These are phyloP conservation scores for Arabidopsis hybrid DNA, from an alignment of 441 rosid species.

Conservation along the genomic window DNA sequence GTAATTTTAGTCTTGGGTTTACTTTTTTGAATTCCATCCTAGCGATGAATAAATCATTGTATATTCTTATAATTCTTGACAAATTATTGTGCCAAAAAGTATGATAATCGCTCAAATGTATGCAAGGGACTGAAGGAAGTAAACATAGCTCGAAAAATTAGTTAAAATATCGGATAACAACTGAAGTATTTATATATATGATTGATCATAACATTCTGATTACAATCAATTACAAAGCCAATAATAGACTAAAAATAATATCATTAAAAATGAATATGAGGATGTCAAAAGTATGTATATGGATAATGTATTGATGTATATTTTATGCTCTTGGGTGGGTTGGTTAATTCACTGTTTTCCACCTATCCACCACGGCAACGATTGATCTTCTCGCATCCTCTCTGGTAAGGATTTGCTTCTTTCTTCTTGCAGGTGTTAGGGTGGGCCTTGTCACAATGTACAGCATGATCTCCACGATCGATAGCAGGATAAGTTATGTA, in stretches of 20 bases:
- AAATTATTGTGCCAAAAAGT: too few species aligned
- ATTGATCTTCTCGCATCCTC: neutral
- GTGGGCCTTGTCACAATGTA: neutral
- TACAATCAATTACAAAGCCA: constrained; percentile 10
- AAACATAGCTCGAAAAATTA: neutral
- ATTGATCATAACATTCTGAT: neutral
- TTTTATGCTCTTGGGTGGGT: neutral
- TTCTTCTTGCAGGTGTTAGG: constrained; percentile 15
- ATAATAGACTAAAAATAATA: neutral
- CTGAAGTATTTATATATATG: neutral
- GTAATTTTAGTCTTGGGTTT: neutral
- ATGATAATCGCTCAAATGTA: neutral
- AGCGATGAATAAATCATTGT: neutral
- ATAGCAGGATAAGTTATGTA: too few species aligned
- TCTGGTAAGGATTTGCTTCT: constrained; percentile 3
- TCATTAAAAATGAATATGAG: neutral
- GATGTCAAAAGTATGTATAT: neutral
- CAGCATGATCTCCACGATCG: neutral
- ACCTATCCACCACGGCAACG: constrained; percentile 10
- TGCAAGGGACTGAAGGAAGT: neutral
- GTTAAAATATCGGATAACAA: neutral
- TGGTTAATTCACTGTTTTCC: neutral
- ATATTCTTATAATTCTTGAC: too few species aligned
- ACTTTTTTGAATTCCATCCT: neutral
- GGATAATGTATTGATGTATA: constrained; percentile 2